Evolutionary conservation across 2,329 filamentous ascomycete genomes (phyloP).

Genomic region (Colletotrichum eleusines): DNA sequence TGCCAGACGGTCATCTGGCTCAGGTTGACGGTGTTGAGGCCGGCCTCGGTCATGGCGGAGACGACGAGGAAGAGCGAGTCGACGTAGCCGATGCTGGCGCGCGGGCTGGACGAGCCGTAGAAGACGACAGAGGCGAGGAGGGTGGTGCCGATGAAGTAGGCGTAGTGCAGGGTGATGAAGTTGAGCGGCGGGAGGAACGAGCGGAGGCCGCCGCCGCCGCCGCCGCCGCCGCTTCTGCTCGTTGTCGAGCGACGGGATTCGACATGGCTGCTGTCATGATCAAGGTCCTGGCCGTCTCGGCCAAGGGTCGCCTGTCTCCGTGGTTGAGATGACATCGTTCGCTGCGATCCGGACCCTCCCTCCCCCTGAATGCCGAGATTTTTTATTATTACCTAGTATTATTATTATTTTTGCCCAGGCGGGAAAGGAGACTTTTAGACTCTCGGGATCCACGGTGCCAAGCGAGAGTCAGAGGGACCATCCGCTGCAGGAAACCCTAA

Average conservation of each 20-base stretch:
- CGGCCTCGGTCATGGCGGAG: conserved; percentile 75
- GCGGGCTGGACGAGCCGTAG: conserved; percentile 67
- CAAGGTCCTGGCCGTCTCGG: neutral
- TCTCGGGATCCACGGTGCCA: neutral
- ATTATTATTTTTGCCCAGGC: conserved; percentile 5
- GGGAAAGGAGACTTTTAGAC: neutral
- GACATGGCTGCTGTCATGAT: no score
- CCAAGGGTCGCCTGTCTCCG: neutral
- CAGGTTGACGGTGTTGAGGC: conserved; percentile 76
- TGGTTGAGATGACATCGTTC: neutral
- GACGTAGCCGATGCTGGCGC: conserved; percentile 66
- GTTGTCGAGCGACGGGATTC: no score
- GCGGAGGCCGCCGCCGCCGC: neutral
- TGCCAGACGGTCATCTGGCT: conserved; percentile 75
- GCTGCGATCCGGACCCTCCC: neutral
- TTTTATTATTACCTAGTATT: no score
- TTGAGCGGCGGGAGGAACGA: conserved; percentile 59
- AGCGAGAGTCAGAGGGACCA: neutral
- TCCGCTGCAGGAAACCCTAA: neutral
- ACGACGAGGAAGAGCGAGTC: conserved; percentile 76
- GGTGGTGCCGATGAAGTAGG: conserved; percentile 71
- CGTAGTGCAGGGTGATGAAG: conserved; percentile 75
- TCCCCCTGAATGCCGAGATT: neutral
- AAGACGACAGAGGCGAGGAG: conserved; percentile 71
- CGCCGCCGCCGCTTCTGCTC: no score